Conservation (phyloP, 352 stramenopile species). For the Globisporangium apiculatum region DNA sequence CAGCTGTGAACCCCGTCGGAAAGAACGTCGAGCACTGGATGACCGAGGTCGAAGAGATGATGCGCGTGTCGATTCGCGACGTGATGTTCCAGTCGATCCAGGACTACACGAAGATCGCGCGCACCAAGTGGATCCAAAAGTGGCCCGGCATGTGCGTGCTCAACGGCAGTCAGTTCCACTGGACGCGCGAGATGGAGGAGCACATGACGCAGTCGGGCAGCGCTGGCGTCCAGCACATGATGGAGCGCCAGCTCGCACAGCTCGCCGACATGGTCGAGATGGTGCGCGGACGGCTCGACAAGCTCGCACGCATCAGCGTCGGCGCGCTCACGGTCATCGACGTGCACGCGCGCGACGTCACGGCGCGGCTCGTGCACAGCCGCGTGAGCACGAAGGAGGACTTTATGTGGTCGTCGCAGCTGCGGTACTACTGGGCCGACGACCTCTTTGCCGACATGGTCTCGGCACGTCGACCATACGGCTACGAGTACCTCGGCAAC, state of each 20-base stretch:
- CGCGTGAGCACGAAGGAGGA: conserved; percentile 86
- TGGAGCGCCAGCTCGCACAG: conserved; percentile 85
- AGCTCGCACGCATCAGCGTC: conserved; percentile 88
- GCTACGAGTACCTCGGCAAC: conserved; percentile 94
- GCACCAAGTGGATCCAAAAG: conserved; percentile 94
- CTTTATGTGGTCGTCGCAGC: conserved; percentile 93
- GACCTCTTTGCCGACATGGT: conserved; percentile 90
- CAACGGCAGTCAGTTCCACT: conserved; percentile 94
- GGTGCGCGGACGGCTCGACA: conserved; percentile 83
- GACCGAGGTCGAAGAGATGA: conserved; percentile 91
- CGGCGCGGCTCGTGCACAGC: conserved; percentile 76
- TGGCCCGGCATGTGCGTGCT: conserved; percentile 92
- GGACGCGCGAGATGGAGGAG: conserved; percentile 92
- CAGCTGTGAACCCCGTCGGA: conserved; percentile 84
- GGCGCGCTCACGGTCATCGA: conserved; percentile 93
- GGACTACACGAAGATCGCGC: conserved; percentile 86
- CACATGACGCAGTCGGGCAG: conserved; percentile 72
- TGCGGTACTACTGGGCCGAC: conserved; percentile 93
- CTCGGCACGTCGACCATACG: conserved; percentile 85
- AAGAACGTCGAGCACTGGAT: conserved; percentile 97
- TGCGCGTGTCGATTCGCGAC: conserved; percentile 88
- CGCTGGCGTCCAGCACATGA: conserved; percentile 87
- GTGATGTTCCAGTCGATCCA: conserved; percentile 90
- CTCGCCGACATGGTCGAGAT: conserved; percentile 95
- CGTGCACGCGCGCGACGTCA: conserved; percentile 92